Conservation (phyloP, 2,329 filamentous ascomycete genomes). For the Cryphonectria parasitica region DNA sequence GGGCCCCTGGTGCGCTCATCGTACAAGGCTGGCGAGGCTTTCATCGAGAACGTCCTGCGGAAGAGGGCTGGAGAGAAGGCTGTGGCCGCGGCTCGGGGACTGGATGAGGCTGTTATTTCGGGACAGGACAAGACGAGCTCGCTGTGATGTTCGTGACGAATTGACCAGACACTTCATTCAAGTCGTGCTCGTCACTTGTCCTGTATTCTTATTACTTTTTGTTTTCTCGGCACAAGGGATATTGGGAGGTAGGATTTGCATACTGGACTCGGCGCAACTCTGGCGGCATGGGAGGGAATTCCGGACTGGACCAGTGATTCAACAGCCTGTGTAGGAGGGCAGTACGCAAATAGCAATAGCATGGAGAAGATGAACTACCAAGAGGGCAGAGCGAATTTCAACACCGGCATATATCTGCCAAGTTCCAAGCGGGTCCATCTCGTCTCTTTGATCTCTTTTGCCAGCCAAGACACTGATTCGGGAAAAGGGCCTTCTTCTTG, state of each 20-base stretch:
- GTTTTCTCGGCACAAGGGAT: background rate
- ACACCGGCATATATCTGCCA: background rate
- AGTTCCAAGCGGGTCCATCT: background rate
- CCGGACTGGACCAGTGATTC: background rate
- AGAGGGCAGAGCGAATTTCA: slow-evolving; percentile 2
- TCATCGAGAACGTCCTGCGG: slow-evolving; percentile 96
- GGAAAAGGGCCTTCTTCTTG: background rate
- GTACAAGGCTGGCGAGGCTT: slow-evolving; percentile 97
- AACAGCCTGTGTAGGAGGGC: slow-evolving; percentile 3
- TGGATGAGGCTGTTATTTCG: slow-evolving; percentile 47
- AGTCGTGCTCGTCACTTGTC: background rate
- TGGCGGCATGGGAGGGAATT: slow-evolving; percentile 6
- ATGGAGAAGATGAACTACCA: background rate
- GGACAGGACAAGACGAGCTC: slow-evolving; percentile 33
- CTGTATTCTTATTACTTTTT: no score
- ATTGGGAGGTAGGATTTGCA: slow-evolving; percentile 10
- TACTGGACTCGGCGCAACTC: slow-evolving; percentile 20
- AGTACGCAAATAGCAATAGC: background rate
- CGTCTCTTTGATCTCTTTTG: background rate
- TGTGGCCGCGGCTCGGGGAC: slow-evolving; percentile 36
- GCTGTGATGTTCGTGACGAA: background rate
- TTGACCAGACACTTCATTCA: background rate
- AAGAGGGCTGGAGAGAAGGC: slow-evolving; percentile 65
- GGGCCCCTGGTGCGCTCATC: slow-evolving; percentile 91
- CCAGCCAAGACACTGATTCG: background rate